phyloP scores from a whole-genome alignment of 176 grass and related monocot species.

The Raddia distichophylla region DNA sequence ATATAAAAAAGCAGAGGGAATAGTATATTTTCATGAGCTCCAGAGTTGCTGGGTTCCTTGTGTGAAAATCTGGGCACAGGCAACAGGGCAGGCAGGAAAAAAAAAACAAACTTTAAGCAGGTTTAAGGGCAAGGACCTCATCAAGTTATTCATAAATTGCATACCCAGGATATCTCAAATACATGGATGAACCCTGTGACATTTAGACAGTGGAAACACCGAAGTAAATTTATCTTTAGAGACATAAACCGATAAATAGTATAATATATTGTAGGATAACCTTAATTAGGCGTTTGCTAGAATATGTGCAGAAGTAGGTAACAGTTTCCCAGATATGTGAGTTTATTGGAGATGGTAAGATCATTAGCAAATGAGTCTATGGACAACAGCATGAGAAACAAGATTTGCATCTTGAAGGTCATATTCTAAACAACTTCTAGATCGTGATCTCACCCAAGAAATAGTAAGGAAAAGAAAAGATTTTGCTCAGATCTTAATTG shows the following conservation, averaged over 20 bases:
- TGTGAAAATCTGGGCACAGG: background rate
- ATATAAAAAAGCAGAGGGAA: too few species aligned
- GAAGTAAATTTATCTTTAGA: background rate
- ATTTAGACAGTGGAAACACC: background rate
- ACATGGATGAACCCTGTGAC: background rate
- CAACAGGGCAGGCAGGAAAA: background rate
- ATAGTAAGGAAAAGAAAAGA: conserved; percentile 1
- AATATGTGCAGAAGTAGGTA: conserved; percentile 16
- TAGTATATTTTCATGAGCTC: background rate
- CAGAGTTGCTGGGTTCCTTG: background rate
- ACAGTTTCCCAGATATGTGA: background rate
- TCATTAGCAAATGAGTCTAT: background rate
- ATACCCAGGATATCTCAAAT: conserved; percentile 12
- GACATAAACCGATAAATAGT: background rate
- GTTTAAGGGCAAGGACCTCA: background rate
- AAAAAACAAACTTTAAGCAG: background rate
- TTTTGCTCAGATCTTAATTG: background rate
- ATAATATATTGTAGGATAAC: background rate
- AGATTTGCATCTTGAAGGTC: background rate
- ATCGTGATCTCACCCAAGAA: background rate
- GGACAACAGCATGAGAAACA: background rate
- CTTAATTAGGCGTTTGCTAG: background rate
- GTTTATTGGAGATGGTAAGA: background rate
- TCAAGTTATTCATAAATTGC: background rate
- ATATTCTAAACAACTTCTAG: background rate